phyloP scores from a whole-genome alignment of 768 basidiomycete species.

The Leccinum boreale region DNA sequence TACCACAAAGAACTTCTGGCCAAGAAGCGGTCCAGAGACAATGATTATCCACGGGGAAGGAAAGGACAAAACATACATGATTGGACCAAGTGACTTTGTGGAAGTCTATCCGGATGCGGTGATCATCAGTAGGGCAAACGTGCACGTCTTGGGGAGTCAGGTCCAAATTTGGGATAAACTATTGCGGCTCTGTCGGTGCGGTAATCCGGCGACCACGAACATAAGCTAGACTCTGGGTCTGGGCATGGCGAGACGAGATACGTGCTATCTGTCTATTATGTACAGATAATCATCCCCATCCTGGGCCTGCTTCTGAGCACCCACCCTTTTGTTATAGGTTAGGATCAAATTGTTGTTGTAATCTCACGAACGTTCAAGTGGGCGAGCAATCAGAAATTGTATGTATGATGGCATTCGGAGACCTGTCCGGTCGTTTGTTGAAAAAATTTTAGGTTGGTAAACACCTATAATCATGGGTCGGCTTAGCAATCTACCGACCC shows the following conservation, averaged over 20 bases:
- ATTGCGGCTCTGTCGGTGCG: not conserved
- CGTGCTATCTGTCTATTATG: not conserved
- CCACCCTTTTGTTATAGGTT: not conserved
- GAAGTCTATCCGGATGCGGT: not conserved
- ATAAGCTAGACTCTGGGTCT: not conserved
- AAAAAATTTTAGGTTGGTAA: not conserved
- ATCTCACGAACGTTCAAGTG: not conserved
- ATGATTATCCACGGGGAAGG: not conserved
- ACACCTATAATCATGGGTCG: not conserved
- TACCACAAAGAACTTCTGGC: not conserved
- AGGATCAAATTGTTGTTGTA: not conserved
- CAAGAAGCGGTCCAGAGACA: not conserved
- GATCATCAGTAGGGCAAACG: not conserved
- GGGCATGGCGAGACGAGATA: not conserved
- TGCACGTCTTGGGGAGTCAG: not conserved
- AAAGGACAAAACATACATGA: too few relatives aligned
- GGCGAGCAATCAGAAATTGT: not conserved
- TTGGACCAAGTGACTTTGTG: not conserved
- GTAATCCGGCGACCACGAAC: not conserved
- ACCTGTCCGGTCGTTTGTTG: not conserved
- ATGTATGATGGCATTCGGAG: not conserved
- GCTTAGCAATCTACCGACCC: not conserved
- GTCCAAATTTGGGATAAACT: not conserved
- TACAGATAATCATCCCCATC: not conserved
- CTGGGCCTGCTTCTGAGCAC: not conserved